phyloP scores from a whole-genome alignment of 2,329 filamentous ascomycete genomes.

The Venturia oleaginea region DNA sequence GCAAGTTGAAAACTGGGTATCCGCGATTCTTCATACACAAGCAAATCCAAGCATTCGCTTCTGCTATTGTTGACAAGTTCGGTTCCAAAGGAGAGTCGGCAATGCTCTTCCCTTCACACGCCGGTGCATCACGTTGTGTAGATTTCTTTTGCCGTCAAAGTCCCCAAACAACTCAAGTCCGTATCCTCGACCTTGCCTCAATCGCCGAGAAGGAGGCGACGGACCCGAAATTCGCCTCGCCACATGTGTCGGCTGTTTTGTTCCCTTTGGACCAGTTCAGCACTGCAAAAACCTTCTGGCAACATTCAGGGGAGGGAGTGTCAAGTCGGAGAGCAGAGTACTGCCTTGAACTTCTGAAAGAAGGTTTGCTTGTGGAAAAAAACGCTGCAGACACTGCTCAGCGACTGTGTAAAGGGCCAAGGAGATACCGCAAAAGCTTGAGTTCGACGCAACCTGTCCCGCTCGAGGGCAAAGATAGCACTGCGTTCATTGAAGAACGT shows the following conservation, averaged over 20 bases:
- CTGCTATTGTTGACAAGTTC: constrained; percentile 56
- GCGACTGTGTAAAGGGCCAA: constrained; percentile 58
- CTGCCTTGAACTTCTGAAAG: constrained; percentile 64
- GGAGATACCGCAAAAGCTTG: constrained; percentile 56
- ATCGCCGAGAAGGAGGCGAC: constrained; percentile 19
- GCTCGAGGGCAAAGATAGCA: constrained; percentile 55
- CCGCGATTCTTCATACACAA: constrained; percentile 93
- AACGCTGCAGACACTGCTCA: constrained; percentile 29
- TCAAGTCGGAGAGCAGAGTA: constrained; percentile 90
- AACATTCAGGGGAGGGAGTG: constrained; percentile 86
- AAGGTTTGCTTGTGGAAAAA: constrained; percentile 53
- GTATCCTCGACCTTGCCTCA: constrained; percentile 48
- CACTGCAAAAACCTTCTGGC: constrained; percentile 93
- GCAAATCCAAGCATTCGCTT: constrained; percentile 64
- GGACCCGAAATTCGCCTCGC: constrained; percentile 35
- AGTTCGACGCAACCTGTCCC: constrained; percentile 1
- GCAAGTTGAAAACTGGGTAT: constrained; percentile 82
- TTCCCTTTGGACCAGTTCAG: constrained; percentile 58
- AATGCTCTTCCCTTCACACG: constrained; percentile 71
- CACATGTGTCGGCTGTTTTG: constrained; percentile 49
- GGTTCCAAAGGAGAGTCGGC: constrained; percentile 56
- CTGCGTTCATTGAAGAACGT: constrained; percentile 80
- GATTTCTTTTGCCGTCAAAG: constrained; percentile 60
- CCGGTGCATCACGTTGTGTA: constrained; percentile 61
- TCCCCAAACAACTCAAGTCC: constrained; percentile 43